phyloP scores from a whole-genome alignment of 2,329 filamentous ascomycete species.

The Venturia nashicola region DNA sequence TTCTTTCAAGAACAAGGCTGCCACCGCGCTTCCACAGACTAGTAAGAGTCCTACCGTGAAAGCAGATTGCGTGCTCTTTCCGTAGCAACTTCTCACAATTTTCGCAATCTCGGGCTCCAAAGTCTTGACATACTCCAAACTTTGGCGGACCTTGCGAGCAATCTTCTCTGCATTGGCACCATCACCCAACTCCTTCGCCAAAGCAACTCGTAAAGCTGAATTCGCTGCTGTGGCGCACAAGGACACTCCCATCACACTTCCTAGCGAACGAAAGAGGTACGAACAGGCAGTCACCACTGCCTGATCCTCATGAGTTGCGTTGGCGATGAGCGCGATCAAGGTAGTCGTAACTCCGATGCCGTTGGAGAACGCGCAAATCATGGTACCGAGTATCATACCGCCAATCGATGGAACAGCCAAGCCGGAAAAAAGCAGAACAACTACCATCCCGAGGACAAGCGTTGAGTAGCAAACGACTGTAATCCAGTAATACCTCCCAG shows the following conservation, averaged over 20 bases:
- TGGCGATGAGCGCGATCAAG: slow-evolving; percentile 59
- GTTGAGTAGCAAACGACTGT: slow-evolving; percentile 45
- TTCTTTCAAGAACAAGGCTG: slow-evolving; percentile 33
- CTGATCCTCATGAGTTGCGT: slow-evolving; percentile 53
- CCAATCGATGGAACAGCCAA: slow-evolving; percentile 33
- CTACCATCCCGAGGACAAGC: slow-evolving; percentile 41
- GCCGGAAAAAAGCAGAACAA: slow-evolving; percentile 47
- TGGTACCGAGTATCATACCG: slow-evolving; percentile 45
- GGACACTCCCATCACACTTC: slow-evolving; percentile 53
- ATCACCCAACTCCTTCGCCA: slow-evolving; percentile 41
- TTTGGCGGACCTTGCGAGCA: slow-evolving; percentile 56
- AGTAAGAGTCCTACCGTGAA: slow-evolving; percentile 38
- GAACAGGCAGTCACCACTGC: slow-evolving; percentile 68
- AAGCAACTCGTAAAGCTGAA: slow-evolving; percentile 46
- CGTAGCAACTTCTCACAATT: slow-evolving; percentile 56
- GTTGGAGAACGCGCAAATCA: slow-evolving; percentile 40
- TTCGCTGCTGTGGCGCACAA: slow-evolving; percentile 61
- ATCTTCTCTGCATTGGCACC: slow-evolving; percentile 52
- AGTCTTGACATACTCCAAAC: slow-evolving; percentile 53
- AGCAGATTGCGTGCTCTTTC: slow-evolving; percentile 39
- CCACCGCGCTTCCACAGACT: slow-evolving; percentile 35
- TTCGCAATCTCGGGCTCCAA: slow-evolving; percentile 47
- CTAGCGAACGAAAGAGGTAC: slow-evolving; percentile 69
- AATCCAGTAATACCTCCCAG: slow-evolving; percentile 59
- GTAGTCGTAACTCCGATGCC: slow-evolving; percentile 57